Percentiles rank a stretch among this genome's conserved stretches.
phyloP scores from a whole-genome alignment of 225 moss, liverwort and hornwort genomes.

The Sphagnum contortum region DNA sequence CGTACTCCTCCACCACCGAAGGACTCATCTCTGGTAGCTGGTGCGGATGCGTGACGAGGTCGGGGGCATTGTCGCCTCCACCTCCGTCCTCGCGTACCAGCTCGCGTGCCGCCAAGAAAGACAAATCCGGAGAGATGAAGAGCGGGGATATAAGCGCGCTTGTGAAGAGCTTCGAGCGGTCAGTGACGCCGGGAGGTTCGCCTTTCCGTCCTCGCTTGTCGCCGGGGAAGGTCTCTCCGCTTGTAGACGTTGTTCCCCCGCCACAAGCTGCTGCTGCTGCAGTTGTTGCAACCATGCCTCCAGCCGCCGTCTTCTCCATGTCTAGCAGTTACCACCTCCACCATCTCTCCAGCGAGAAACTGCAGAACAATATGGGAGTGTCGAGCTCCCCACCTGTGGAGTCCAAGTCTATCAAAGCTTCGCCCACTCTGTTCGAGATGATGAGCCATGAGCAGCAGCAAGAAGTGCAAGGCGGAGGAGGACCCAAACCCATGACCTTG shows the following conservation, averaged over 20 bases:
- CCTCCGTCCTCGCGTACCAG: conserved; percentile 2
- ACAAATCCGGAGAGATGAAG: conserved; percentile 10
- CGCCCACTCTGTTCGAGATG: conserved; percentile 83
- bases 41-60: conserved; percentile 44
- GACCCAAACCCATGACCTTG: conserved; percentile 25
- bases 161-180: conserved; percentile 23
- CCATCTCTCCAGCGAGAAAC: conserved; percentile 18
- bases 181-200: conserved; percentile 35
- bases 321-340: conserved; percentile 20
- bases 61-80: conserved; percentile 32
- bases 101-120: background rate
- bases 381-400: conserved; percentile 75
- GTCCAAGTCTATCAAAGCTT: conserved; percentile 56
- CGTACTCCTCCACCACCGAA: conserved; percentile 10
- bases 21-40: conserved; percentile 1
- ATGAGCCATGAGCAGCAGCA: conserved; percentile 79
- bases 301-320: conserved; percentile 41
- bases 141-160: conserved; percentile 25
- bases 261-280: conserved; percentile 15
- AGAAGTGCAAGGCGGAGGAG: conserved; percentile 33
- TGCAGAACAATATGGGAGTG: conserved; percentile 13
- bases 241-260: conserved; percentile 48
- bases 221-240: conserved; percentile 73
- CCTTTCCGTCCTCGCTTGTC: conserved; percentile 71
- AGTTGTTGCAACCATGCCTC: conserved; percentile 10